Percentiles rank a stretch among this genome's conserved stretches.
Evolutionary conservation across 306 rosid species (phyloP).

Genomic region (Lathyrus tuberosus): DNA sequence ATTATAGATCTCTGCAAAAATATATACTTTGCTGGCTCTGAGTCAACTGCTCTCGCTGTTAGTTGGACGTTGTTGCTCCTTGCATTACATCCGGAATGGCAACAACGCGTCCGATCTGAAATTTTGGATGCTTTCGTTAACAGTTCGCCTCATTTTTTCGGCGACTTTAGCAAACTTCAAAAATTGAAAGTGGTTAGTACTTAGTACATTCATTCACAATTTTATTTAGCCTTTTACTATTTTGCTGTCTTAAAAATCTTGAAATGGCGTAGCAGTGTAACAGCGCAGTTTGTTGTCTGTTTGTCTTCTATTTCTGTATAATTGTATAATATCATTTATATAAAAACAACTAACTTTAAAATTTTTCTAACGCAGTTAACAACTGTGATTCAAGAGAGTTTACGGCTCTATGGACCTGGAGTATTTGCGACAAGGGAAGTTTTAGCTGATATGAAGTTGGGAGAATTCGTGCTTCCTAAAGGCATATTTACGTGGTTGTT

Average conservation of each 20-base stretch:
- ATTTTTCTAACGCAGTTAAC: constrained; percentile 29
- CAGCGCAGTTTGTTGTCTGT: too few relatives aligned
- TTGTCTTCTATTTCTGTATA: too few relatives aligned
- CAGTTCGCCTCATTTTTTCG: constrained; percentile 11
- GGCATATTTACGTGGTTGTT: constrained; percentile 40
- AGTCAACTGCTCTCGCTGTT: constrained; percentile 36
- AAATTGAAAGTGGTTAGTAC: constrained; percentile 39
- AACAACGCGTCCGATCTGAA: constrained; percentile 40
- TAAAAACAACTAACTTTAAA: neutral
- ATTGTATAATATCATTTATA: too few relatives aligned
- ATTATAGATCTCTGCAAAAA: constrained; percentile 46
- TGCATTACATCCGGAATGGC: constrained; percentile 42
- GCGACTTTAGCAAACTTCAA: constrained; percentile 32
- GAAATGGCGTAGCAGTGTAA: neutral
- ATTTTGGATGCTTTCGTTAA: constrained; percentile 26
- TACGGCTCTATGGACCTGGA: constrained; percentile 43
- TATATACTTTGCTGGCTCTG: constrained; percentile 49
- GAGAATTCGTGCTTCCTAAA: constrained; percentile 43
- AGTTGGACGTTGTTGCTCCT: constrained; percentile 45
- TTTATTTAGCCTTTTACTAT: neutral
- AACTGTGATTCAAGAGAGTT: constrained; percentile 53
- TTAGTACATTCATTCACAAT: neutral
- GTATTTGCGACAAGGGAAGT: constrained; percentile 37
- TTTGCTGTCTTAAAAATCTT: neutral
- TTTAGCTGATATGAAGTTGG: constrained; percentile 37